Conservation (phyloP, 2,329 filamentous ascomycete species). For the Fusarium sp. region DNA sequence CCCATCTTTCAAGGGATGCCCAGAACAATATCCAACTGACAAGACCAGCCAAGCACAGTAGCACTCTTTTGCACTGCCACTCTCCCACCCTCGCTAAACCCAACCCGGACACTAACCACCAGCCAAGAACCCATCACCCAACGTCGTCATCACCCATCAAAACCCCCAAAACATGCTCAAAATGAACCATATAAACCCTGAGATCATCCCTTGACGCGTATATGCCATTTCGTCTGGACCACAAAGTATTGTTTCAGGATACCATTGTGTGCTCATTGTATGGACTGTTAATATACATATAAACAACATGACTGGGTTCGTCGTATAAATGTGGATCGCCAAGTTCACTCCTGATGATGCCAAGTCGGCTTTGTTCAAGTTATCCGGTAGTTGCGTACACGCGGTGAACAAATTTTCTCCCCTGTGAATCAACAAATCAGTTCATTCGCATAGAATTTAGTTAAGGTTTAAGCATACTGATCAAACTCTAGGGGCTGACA, state of each 20-base stretch:
- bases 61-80: conserved; percentile 14
- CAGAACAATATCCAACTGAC: neutral
- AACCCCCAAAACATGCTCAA: neutral
- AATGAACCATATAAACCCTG: no score
- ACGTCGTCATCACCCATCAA: neutral
- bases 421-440: neutral
- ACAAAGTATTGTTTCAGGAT: neutral
- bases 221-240: neutral
- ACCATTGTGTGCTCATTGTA: neutral
- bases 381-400: conserved; percentile 15
- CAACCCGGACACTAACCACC: neutral
- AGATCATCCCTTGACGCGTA: neutral
- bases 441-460: neutral
- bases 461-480: neutral
- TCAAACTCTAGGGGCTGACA: neutral
- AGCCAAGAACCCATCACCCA: neutral
- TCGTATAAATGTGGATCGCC: conserved; percentile 23
- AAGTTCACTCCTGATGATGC: conserved; percentile 2
- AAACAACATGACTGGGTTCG: conserved; percentile 2
- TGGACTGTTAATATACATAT: neutral
- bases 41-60: conserved; percentile 7
- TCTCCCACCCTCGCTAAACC: conserved; percentile 5
- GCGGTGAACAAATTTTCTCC: neutral
- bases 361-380: conserved; percentile 12
- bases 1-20: neutral